Evolutionary conservation across 345 rosid genomes (phyloP), one percentile per base, ranked within the genome.

Genomic region (Sisymbrium altissimum): DNA sequence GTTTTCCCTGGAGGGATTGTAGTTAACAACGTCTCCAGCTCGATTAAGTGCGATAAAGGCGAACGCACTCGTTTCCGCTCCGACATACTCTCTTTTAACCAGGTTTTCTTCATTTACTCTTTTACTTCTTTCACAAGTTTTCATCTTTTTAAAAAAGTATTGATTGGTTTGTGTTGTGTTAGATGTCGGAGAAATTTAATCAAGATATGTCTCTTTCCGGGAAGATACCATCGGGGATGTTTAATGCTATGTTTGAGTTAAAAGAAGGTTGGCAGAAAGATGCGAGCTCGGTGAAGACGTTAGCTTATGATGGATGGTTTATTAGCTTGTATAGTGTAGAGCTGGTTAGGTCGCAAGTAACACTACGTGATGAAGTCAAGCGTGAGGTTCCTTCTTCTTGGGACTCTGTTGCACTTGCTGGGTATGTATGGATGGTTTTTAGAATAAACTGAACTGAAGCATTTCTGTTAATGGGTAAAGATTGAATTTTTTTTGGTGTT

Each of bases 121-220:
- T 27, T 13, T 25, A 52, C 58, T 53, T 52, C 4, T 52, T 52
- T 27, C 58, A 53, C 58, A 53, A 53, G 58, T 27, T 27, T 7
- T 18, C 11, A 45, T 44, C 9, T 44, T 6, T 39, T 27, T 23
- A 23, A 23, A 30, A 30, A 43, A n/a, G 49, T n/a, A 15, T 44
- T 11, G 15, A 7, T 44, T 0, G 4, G 44, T 0, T 13, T 13
- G 13, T 0, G 40, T 13, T 58, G 36, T 64, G 64, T 27, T 50
- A 95, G 97, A 95, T 95, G 99, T 92, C 99, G 32, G 97, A 90
- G 92, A 88, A 88, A 78, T 85, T 88, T 72, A 95, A 92, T 71
- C 96, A 83, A 74, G 96, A 85, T 15, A 64, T 90, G 68, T 78
- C 82, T 40, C 83, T 95, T n/a, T 74, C 87, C 0, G 94, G 99